Evolutionary conservation across 2,329 filamentous ascomycete species (phyloP).

Genomic region (Sarocladiaceae sp.): DNA sequence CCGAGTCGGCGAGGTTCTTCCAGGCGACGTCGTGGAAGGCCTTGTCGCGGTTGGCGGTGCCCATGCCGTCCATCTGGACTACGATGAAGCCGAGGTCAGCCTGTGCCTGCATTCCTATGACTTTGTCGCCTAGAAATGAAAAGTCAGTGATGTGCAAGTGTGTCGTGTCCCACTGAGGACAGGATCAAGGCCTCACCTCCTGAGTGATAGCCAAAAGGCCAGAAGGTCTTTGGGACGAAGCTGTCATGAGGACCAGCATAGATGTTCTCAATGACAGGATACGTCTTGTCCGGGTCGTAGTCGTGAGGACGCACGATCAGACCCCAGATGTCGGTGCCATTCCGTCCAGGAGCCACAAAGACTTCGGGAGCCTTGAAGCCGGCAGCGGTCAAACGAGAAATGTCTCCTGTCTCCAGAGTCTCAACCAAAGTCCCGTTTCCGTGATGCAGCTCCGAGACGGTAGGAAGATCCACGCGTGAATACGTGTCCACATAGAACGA

Average conservation of each 20-base stretch:
- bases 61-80: conserved; percentile 25
- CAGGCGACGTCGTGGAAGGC: conserved; percentile 23
- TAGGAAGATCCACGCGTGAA: conserved; percentile 20
- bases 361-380: conserved; percentile 17
- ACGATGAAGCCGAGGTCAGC: conserved; percentile 24
- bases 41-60: conserved; percentile 24
- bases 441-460: conserved; percentile 16
- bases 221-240: conserved; percentile 20
- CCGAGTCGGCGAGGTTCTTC: conserved; percentile 22
- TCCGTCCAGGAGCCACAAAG: conserved; percentile 20
- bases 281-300: conserved; percentile 19
- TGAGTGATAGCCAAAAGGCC: conserved; percentile 8
- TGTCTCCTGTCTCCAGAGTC: conserved; percentile 12
- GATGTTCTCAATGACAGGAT: conserved; percentile 22
- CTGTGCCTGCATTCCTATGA: conserved; percentile 10
- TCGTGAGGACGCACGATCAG: conserved; percentile 19
- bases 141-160: no score
- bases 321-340: conserved; percentile 21
- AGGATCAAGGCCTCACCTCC: no score
- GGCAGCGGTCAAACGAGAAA: conserved; percentile 10
- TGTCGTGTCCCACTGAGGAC: no score
- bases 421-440: conserved; percentile 14
- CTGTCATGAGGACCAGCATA: conserved; percentile 21
- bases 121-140: no score
- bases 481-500: conserved; percentile 19